These are phyloP conservation scores for Metschnikowia continentalis DNA, from an alignment of 805 yeast species.

Conservation along the genomic window DNA sequence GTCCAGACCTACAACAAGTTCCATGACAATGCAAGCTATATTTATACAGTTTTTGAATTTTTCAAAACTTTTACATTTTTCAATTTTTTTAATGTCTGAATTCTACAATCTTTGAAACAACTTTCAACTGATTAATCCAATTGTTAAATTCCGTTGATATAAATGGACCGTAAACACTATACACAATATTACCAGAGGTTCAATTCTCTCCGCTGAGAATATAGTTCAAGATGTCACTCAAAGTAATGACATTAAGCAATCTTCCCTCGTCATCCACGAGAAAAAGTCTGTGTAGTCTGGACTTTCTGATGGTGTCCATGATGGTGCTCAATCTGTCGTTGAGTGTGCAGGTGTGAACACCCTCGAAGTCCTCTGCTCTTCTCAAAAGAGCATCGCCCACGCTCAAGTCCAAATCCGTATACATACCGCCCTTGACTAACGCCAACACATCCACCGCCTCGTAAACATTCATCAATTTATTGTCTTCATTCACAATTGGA, in stretches of 20 bases:
- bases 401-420: slow-evolving; percentile 81
- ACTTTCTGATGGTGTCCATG: slow-evolving; percentile 87
- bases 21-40: no score
- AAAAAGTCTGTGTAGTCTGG: slow-evolving; percentile 86
- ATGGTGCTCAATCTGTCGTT: slow-evolving; percentile 83
- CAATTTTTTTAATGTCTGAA: no score
- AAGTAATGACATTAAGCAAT: slow-evolving; percentile 77
- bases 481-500: slow-evolving; percentile 82
- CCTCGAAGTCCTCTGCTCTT: slow-evolving; percentile 93
- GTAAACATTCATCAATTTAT: slow-evolving; percentile 74
- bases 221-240: slow-evolving; percentile 86
- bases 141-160: background rate
- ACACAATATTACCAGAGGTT: background rate
- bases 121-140: no score
- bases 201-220: slow-evolving; percentile 60
- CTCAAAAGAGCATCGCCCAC: slow-evolving; percentile 96
- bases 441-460: slow-evolving; percentile 95
- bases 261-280: slow-evolving; percentile 83
- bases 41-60: no score
- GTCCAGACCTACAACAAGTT: no score
- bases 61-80: no score
- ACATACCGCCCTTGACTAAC: slow-evolving; percentile 88
- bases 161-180: background rate
- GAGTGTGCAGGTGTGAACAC: slow-evolving; percentile 92
- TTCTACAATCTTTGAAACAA: no score